Evolutionary conservation across 1,139 yeast genomes (phyloP).

Genomic region (Suhomyces bribrorum): DNA sequence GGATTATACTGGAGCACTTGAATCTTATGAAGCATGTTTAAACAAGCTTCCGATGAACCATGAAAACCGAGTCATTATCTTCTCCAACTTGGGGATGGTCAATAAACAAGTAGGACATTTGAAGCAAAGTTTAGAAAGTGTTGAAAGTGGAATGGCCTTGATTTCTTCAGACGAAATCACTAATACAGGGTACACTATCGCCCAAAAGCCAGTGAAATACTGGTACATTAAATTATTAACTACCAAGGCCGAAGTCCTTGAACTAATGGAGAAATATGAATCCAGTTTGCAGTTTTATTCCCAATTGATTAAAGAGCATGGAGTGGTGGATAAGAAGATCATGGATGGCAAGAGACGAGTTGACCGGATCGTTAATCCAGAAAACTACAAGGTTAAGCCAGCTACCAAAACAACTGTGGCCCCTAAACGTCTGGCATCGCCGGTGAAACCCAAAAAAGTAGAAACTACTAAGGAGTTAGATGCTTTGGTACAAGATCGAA

Average conservation of each 20-base stretch:
- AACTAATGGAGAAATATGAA: conserved; percentile 68
- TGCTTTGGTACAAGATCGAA: conserved; percentile 16
- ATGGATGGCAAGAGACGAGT: conserved; percentile 87
- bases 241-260: conserved; percentile 81
- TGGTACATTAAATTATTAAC: conserved; percentile 73
- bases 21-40: conserved; percentile 62
- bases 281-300: conserved; percentile 66
- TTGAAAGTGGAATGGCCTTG: conserved; percentile 58
- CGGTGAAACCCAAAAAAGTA: conserved; percentile 13
- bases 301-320: conserved; percentile 58
- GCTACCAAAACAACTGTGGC: conserved; percentile 15
- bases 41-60: conserved; percentile 65
- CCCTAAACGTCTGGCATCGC: conserved; percentile 20
- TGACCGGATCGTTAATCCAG: conserved; percentile 60
- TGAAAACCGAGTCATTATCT: conserved; percentile 64
- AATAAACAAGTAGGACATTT: conserved; percentile 74
- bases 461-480: conserved; percentile 14
- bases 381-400: conserved; percentile 18
- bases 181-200: conserved; percentile 27
- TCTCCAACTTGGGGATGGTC: conserved; percentile 76
- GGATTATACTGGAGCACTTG: conserved; percentile 71
- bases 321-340: conserved; percentile 61
- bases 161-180: conserved; percentile 45
- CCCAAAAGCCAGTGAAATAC: conserved; percentile 60
- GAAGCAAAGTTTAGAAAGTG: conserved; percentile 55